A percentile compares a stretch with the other conserved stretches of the same genome.
Evolutionary conservation across 140 eudicot genomes (phyloP).

Genomic region (Ambrosia hybrid): DNA sequence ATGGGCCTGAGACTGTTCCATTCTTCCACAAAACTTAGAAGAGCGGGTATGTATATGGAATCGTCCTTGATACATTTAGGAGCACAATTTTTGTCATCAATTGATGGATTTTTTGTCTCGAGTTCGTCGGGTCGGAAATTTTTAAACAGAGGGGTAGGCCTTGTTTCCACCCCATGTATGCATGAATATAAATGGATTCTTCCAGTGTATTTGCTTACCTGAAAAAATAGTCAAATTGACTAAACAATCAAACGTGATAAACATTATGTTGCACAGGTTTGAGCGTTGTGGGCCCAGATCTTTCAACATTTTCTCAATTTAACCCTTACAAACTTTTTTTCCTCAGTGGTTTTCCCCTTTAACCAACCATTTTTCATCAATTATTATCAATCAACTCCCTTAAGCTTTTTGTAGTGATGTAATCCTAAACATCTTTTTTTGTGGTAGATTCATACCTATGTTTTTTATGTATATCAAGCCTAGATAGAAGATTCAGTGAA

Average conservation of each 20-base stretch:
- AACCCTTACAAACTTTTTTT: background rate
- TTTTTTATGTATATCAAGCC: background rate
- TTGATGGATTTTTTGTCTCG: slow-evolving; percentile 31
- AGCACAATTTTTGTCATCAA: slow-evolving; percentile 29
- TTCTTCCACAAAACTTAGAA: slow-evolving; percentile 58
- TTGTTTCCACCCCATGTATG: slow-evolving; percentile 59
- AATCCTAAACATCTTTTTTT: background rate
- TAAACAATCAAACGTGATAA: background rate
- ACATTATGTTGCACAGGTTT: background rate
- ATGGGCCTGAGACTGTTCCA: slow-evolving; percentile 83
- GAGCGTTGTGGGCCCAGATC: background rate
- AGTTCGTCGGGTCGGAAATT: slow-evolving; percentile 83
- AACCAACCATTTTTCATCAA: background rate
- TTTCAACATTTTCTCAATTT: background rate
- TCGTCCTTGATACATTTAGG: slow-evolving; percentile 35
- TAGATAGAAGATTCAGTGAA: no score
- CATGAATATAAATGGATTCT: slow-evolving; percentile 91
- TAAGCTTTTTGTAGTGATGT: background rate
- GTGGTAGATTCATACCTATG: background rate
- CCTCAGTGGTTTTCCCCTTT: background rate
- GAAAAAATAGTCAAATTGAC: slow-evolving; percentile 12
- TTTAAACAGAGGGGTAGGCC: slow-evolving; percentile 73
- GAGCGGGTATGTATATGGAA: slow-evolving; percentile 49
- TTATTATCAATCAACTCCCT: background rate
- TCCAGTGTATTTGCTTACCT: slow-evolving; percentile 95